Evolutionary conservation across 169 alveolate genomes (phyloP).

Genomic region (Cryptosporidium meleagridis): DNA sequence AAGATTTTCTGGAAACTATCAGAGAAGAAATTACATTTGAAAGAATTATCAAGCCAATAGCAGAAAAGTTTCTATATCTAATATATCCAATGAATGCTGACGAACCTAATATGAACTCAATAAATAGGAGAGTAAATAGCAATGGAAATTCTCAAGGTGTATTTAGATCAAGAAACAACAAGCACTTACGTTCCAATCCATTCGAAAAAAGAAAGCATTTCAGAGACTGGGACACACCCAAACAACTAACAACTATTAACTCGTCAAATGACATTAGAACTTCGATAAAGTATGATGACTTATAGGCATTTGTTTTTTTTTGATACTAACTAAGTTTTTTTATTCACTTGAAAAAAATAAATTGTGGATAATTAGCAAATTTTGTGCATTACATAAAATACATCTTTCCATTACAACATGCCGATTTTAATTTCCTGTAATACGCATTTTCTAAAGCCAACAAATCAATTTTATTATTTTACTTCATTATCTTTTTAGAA

Average conservation of each 20-base stretch:
- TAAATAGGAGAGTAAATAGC: slow-evolving; percentile 2
- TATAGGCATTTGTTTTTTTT: not conserved
- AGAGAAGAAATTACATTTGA: slow-evolving; percentile 60
- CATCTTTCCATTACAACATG: too few species aligned
- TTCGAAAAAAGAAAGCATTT: slow-evolving; percentile 17
- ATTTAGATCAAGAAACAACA: slow-evolving; percentile 1
- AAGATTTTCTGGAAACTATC: slow-evolving; percentile 24
- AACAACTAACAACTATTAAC: not conserved
- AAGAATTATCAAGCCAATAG: slow-evolving; percentile 47
- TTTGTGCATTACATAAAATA: not conserved
- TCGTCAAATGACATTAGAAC: slow-evolving; percentile 26
- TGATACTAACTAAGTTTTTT: not conserved
- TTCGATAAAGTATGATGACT: slow-evolving; percentile 51
- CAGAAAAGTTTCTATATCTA: slow-evolving; percentile 29
- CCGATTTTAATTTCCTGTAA: not conserved
- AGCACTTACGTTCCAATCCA: slow-evolving; percentile 25
- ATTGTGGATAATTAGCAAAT: not conserved
- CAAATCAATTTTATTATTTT: too few species aligned
- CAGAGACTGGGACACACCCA: slow-evolving; percentile 65
- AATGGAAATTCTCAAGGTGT: not conserved
- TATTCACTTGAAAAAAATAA: not conserved
- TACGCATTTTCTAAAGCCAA: not conserved
- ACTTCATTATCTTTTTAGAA: not conserved
- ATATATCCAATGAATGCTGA: slow-evolving; percentile 45
- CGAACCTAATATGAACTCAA: not conserved